A percentile compares a stretch with the other conserved stretches of the same genome.
These are phyloP conservation scores for Hysterangium stoloniferum DNA, from an alignment of 768 basidiomycete genomes.

Conservation along the genomic window DNA sequence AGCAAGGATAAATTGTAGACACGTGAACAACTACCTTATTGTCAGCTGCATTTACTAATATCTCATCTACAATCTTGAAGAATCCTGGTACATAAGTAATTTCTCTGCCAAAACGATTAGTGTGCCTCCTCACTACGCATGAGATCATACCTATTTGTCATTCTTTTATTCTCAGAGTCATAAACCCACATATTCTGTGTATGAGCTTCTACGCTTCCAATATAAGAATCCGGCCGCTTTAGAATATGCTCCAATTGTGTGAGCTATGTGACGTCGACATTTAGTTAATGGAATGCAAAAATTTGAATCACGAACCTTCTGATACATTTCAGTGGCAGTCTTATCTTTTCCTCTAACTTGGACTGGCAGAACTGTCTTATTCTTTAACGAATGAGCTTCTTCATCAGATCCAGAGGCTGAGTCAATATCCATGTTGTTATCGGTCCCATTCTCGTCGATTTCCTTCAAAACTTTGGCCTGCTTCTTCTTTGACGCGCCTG, in stretches of 20 bases:
- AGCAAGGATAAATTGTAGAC: not conserved
- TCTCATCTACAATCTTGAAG: constrained; percentile 99
- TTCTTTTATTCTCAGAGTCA: constrained; percentile 74
- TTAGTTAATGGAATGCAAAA: not conserved
- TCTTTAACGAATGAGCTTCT: constrained; percentile 23
- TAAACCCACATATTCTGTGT: constrained; percentile 92
- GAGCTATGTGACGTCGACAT: constrained; percentile 45
- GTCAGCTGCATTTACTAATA: constrained; percentile 97
- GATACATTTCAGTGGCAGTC: constrained; percentile 84
- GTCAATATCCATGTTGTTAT: constrained; percentile 35
- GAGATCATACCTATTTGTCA: constrained; percentile 64
- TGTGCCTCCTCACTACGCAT: not conserved
- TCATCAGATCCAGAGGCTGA: constrained; percentile 32
- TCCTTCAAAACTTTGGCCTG: constrained; percentile 41
- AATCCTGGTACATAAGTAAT: constrained; percentile 90
- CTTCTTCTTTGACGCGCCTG: constrained; percentile 52
- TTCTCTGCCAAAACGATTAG: constrained; percentile 19
- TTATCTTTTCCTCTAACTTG: constrained; percentile 57
- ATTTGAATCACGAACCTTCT: constrained; percentile 50
- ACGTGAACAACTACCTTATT: constrained; percentile 72
- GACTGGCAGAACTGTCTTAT: constrained; percentile 15
- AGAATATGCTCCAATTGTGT: constrained; percentile 93
- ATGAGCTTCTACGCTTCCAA: constrained; percentile 88
- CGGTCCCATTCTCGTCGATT: constrained; percentile 52
- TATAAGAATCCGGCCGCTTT: constrained; percentile 89